Conservation (phyloP, 768 basidiomycete genomes). For the Collybiopsis confluens region DNA sequence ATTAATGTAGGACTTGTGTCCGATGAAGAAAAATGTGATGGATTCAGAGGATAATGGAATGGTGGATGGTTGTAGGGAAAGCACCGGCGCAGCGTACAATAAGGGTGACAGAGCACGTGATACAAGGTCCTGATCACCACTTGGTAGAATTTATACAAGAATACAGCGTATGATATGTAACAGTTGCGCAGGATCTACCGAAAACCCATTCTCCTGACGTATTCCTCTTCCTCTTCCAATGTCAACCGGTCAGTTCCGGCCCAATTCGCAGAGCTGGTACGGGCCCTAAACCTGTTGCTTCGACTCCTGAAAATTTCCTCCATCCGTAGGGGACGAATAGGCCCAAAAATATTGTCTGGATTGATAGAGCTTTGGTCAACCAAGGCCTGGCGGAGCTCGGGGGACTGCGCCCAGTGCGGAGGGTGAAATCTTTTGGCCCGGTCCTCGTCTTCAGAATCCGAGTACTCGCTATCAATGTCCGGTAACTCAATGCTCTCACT, state of each 20-base stretch:
- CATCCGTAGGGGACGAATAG: conserved; percentile 82
- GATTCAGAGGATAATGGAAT: conserved; percentile 13
- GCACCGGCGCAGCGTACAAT: background rate
- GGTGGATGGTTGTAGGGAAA: conserved; percentile 18
- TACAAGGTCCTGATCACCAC: no score
- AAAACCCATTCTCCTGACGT: conserved; percentile 89
- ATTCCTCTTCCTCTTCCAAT: conserved; percentile 78
- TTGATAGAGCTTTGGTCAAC: conserved; percentile 82
- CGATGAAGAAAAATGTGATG: conserved; percentile 8
- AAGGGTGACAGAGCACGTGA: background rate
- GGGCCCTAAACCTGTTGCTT: conserved; percentile 78
- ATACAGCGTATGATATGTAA: background rate
- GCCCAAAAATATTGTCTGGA: conserved; percentile 90
- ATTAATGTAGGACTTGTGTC: conserved; percentile 25
- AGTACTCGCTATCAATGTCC: conserved; percentile 96
- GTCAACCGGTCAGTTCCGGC: conserved; percentile 87
- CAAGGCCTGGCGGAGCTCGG: conserved; percentile 75
- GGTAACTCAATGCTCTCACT: conserved; percentile 89
- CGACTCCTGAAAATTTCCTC: conserved; percentile 85
- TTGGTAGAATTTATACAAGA: background rate
- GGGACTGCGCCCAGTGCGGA: conserved; percentile 90
- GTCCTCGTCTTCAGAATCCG: conserved; percentile 91
- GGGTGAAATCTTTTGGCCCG: conserved; percentile 67
- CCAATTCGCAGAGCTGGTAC: conserved; percentile 97
- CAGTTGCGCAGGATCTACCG: conserved; percentile 22